phyloP scores from a whole-genome alignment of 805 yeast genomes.

The Sporopachydermia lactativora region DNA sequence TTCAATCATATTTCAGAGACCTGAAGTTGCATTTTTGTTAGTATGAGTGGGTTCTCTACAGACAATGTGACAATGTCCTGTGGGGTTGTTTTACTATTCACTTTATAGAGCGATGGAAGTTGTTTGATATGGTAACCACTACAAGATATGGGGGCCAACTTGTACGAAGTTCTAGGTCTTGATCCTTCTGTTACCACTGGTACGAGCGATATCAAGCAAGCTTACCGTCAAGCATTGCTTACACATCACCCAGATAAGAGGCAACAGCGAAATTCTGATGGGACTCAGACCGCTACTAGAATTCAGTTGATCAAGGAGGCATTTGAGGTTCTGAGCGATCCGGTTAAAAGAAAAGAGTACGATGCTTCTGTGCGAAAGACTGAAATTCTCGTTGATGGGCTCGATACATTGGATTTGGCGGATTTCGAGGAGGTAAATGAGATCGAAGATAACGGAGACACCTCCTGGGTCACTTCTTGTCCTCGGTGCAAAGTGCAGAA shows the following conservation, averaged over 20 bases:
- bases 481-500: slow-evolving; percentile 44
- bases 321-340: slow-evolving; percentile 37
- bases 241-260: slow-evolving; percentile 70
- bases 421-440: slow-evolving; percentile 35
- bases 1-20: too few relatives aligned
- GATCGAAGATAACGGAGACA: slow-evolving; percentile 9
- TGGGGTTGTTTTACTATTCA: too few relatives aligned
- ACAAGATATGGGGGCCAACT: too few relatives aligned
- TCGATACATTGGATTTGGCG: slow-evolving; percentile 52
- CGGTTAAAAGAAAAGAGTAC: slow-evolving; percentile 29
- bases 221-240: slow-evolving; percentile 50
- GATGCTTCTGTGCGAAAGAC: slow-evolving; percentile 30
- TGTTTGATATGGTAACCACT: too few relatives aligned
- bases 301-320: slow-evolving; percentile 47
- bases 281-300: slow-evolving; percentile 10
- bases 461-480: slow-evolving; percentile 35
- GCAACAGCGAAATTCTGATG: slow-evolving; percentile 5
- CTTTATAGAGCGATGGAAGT: too few relatives aligned
- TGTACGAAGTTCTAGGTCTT: slow-evolving; percentile 49
- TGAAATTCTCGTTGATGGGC: slow-evolving; percentile 40
- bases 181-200: slow-evolving; percentile 20
- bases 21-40: too few relatives aligned
- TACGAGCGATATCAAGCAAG: slow-evolving; percentile 33
- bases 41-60: too few relatives aligned
- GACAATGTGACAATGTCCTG: too few relatives aligned